Base-by-base conservation (phyloP, 768 basidiomycete species). In the Boletus rufocinnamomeus region DNA sequence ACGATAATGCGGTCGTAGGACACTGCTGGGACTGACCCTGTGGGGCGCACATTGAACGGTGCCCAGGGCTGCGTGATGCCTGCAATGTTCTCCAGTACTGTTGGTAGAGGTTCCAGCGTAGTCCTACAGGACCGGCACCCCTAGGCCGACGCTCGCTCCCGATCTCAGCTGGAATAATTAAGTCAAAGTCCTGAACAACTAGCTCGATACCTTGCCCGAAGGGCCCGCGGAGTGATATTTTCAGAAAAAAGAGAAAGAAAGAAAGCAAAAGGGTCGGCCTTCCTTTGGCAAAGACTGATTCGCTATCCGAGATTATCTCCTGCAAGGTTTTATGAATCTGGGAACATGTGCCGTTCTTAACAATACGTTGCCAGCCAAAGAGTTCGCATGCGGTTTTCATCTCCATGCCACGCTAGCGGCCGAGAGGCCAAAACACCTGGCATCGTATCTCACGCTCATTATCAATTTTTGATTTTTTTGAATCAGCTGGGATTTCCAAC, bases 1-100 rank as follows among this genome's bases (percentile, higher is more conserved):
- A 23, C 47, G 16, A 40, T 34, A 17, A 51, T 51, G 32, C 6
- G 43, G 35, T 40, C 52, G 40, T 43, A 38, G 43, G 56, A 56
- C 17, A 56, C 47, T 32, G 28, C n/a, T 41, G 4, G 44, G 64
- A 19, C 45, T 41, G 40, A 25, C 21, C 19, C 13, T 32, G 34
- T 44, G 30, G 27, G 40, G 38, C 54, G 60, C 54, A 48, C 40
- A 58, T 51, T 60, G 60, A 56, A 58, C 56, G 63, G 38, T 27
- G 23, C 14, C 30, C 17, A n/a, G n/a, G n/a, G n/a, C n/a, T 6
- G 10, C 21, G n/a, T 46, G 28, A 50, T 5, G 27, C 32, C n/a
- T 34, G 28, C 23, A 13, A n/a, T 16, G 10, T 10, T 23, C 13
- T 6, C n/a, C 23, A 27, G 5, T 7, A 11, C 9, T 41, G 4